Evolutionary conservation across 805 yeast genomes (phyloP).

Genomic region (Saturnispora besseyi): DNA sequence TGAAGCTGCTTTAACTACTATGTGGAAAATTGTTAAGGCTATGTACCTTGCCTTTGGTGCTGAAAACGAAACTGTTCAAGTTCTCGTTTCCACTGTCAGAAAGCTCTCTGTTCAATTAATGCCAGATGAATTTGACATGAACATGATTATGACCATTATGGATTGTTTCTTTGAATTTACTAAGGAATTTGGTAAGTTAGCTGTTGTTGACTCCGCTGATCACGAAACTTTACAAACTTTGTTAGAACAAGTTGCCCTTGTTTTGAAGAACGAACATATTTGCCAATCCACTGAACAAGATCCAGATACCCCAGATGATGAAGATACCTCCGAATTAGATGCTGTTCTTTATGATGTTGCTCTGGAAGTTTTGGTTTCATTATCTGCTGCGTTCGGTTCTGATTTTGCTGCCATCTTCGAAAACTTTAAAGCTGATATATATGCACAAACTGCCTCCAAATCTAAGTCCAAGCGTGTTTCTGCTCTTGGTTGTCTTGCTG

Average conservation of each 20-base stretch:
- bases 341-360: constrained; percentile 78
- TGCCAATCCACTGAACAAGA: constrained; percentile 68
- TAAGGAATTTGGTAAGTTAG: constrained; percentile 62
- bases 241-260: constrained; percentile 59
- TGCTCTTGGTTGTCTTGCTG: constrained; percentile 86
- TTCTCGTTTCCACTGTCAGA: constrained; percentile 60
- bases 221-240: constrained; percentile 52
- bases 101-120: constrained; percentile 51
- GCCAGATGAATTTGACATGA: constrained; percentile 73
- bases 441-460: constrained; percentile 48
- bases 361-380: constrained; percentile 71
- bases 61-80: constrained; percentile 47
- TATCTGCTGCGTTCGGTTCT: constrained; percentile 67
- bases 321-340: constrained; percentile 48
- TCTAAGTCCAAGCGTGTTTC: constrained; percentile 69
- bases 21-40: constrained; percentile 77
- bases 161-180: constrained; percentile 65
- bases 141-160: constrained; percentile 71
- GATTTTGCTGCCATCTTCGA: constrained; percentile 67
- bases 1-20: constrained; percentile 70
- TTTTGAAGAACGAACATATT: constrained; percentile 75
- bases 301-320: constrained; percentile 28
- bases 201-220: constrained; percentile 52
- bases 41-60: constrained; percentile 46
- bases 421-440: constrained; percentile 58